These are phyloP conservation scores for Angomonas deanei DNA, from an alignment of 208 protist genomes.

Conservation along the genomic window DNA sequence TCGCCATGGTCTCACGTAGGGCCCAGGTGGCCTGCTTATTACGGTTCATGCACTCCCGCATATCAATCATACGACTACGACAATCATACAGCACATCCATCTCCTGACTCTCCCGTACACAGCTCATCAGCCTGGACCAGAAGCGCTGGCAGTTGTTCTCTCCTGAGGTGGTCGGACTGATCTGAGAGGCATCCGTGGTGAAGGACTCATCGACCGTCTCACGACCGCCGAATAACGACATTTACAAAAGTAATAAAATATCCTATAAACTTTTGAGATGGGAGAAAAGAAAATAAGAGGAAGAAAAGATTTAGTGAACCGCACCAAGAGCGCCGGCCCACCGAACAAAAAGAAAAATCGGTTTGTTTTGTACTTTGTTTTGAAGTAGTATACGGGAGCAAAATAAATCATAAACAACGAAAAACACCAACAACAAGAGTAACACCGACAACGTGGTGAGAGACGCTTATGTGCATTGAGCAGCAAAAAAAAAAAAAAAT, in stretches of 20 bases:
- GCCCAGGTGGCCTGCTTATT: constrained; percentile 86
- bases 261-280: background rate
- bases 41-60: constrained; percentile 70
- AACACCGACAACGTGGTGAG: too few relatives aligned
- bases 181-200: constrained; percentile 38
- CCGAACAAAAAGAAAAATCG: background rate
- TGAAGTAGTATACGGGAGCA: too few relatives aligned
- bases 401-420: constrained; percentile 5
- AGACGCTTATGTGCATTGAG: too few relatives aligned
- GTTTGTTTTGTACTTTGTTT: too few relatives aligned
- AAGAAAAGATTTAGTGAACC: constrained; percentile 6
- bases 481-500: too few relatives aligned
- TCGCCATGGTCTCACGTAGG: constrained; percentile 80
- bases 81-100: constrained; percentile 86
- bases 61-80: constrained; percentile 74
- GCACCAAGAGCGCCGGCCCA: too few relatives aligned
- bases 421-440: too few relatives aligned
- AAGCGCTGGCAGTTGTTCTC: constrained; percentile 81
- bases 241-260: constrained; percentile 9
- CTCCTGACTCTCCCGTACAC: constrained; percentile 79
- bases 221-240: constrained; percentile 78
- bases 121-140: constrained; percentile 77
- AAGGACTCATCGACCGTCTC: constrained; percentile 62
- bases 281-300: constrained; percentile 4
- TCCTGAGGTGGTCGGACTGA: constrained; percentile 53